A percentile compares a stretch with the other conserved stretches of the same genome.
These are phyloP conservation scores for Berkeleyomyces rouxiae DNA, from an alignment of 2,329 filamentous ascomycete genomes.

Conservation along the genomic window DNA sequence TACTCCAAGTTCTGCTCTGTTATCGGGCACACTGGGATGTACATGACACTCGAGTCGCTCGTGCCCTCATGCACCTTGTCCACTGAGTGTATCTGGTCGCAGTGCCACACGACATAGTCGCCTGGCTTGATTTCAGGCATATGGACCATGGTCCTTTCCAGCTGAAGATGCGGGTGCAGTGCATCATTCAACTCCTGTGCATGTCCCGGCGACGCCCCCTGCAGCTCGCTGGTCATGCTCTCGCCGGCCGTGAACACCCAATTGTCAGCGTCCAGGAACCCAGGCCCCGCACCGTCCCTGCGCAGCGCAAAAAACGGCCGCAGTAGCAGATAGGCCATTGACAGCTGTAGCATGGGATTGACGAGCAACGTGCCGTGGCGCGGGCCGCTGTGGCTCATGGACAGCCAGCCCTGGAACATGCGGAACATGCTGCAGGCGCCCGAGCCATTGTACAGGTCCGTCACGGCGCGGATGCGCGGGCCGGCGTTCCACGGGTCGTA, in stretches of 20 bases:
- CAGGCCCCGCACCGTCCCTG: no score
- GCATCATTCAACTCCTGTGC: constrained; percentile 51
- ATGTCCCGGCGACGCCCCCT: constrained; percentile 52
- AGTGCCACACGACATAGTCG: constrained; percentile 65
- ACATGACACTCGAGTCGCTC: no score
- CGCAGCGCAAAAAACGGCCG: constrained; percentile 36
- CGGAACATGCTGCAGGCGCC: constrained; percentile 75
- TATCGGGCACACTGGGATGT: no score
- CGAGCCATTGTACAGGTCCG: constrained; percentile 63
- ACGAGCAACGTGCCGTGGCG: constrained; percentile 43
- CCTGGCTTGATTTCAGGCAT: constrained; percentile 53
- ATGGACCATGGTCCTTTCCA: constrained; percentile 51
- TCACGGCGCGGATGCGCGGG: constrained; percentile 48
- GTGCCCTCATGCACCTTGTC: no score
- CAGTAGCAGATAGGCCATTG: constrained; percentile 62
- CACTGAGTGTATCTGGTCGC: constrained; percentile 25
- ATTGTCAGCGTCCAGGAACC: constrained; percentile 27
- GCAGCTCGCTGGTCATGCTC: constrained; percentile 28
- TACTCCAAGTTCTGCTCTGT: no score
- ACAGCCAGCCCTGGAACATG: constrained; percentile 54
- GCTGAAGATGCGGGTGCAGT: constrained; percentile 57
- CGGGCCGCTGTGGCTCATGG: constrained; percentile 41
- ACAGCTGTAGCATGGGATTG: constrained; percentile 54
- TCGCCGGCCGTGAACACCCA: constrained; percentile 22
- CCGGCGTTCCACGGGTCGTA: constrained; percentile 73